phyloP scores from a whole-genome alignment of 2,329 filamentous ascomycete species.

The Aspergillus japonicus region DNA sequence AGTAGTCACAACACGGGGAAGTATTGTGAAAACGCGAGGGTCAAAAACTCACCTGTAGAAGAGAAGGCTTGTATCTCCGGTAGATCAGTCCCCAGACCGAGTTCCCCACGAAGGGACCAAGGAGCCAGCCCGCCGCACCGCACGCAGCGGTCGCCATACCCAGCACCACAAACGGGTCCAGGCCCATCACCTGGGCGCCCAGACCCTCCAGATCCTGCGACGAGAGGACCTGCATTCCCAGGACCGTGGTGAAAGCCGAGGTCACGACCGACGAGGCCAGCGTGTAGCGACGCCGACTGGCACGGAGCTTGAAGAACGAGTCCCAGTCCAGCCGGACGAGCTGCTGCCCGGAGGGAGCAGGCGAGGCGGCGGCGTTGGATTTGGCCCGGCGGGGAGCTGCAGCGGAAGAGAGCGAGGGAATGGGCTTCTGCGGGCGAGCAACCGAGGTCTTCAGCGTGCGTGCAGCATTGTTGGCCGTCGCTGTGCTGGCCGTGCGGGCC shows the following conservation, averaged over 20 bases:
- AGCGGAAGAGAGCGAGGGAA: constrained; percentile 1
- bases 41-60: constrained; percentile 60
- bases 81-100: constrained; percentile 75
- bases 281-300: constrained; percentile 79
- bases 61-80: constrained; percentile 67
- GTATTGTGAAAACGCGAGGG: background rate
- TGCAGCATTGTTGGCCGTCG: constrained; percentile 1
- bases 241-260: constrained; percentile 60
- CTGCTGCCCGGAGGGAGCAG: constrained; percentile 30
- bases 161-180: constrained; percentile 84
- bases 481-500: constrained; percentile 18
- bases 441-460: constrained; percentile 14
- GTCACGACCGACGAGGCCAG: constrained; percentile 71
- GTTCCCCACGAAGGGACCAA: constrained; percentile 79
- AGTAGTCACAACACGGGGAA: too few relatives aligned
- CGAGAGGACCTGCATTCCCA: constrained; percentile 57
- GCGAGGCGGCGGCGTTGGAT: constrained; percentile 23
- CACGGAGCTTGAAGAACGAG: constrained; percentile 86
- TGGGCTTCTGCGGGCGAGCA: constrained; percentile 13
- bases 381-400: constrained; percentile 23
- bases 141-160: constrained; percentile 76
- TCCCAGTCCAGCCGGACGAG: constrained; percentile 72
- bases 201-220: constrained; percentile 66
- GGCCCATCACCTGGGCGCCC: constrained; percentile 68
- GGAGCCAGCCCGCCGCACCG: constrained; percentile 81